Evolutionary conservation across 139 green algal species (phyloP).

Genomic region (Limnomonas spitsbergensis): DNA sequence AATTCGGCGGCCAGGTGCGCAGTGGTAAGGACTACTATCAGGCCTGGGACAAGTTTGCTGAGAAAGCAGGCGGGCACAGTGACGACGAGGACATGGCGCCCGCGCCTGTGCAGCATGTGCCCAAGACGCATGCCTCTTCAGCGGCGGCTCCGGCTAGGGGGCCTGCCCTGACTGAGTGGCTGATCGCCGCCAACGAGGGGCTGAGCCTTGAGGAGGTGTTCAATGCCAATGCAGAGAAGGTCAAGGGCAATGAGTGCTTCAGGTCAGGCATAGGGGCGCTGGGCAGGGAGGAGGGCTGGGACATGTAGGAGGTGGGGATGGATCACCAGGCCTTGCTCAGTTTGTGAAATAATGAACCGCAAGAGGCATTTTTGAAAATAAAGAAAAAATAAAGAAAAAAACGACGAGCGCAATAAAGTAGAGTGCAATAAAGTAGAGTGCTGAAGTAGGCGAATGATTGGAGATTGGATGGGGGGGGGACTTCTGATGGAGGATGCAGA

Average conservation of each 20-base stretch:
- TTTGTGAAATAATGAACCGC: too few species aligned
- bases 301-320: too few species aligned
- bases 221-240: slow-evolving; percentile 26
- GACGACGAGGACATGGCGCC: slow-evolving; percentile 19
- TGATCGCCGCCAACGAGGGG: slow-evolving; percentile 27
- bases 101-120: slow-evolving; percentile 15
- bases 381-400: too few species aligned
- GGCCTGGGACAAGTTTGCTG: slow-evolving; percentile 30
- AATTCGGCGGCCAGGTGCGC: slow-evolving; percentile 13
- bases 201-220: slow-evolving; percentile 16
- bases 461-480: too few species aligned
- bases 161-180: slow-evolving; percentile 27
- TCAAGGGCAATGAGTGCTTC: slow-evolving; percentile 46
- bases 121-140: background rate
- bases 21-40: slow-evolving; percentile 32
- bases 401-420: too few species aligned
- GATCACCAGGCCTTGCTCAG: too few species aligned
- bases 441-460: too few species aligned
- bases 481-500: too few species aligned
- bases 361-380: too few species aligned
- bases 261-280: background rate
- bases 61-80: slow-evolving; percentile 5
- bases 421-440: too few species aligned
- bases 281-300: too few species aligned
- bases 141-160: background rate